These are phyloP conservation scores for Dictyostelium capitatum DNA, from an alignment of 78 protist species.

Conservation along the genomic window DNA sequence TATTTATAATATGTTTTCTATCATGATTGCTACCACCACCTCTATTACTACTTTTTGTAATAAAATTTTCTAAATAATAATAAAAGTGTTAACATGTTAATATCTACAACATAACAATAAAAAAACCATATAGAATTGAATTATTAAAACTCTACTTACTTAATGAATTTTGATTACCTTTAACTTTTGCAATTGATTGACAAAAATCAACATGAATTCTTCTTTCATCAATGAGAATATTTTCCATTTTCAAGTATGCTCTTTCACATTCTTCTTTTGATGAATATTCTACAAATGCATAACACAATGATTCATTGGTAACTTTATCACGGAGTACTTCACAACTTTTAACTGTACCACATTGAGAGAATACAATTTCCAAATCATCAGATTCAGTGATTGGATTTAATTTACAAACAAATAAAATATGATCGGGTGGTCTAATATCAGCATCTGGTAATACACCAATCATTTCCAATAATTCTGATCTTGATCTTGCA, in stretches of 20 bases:
- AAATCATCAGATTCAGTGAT: slow-evolving; percentile 95
- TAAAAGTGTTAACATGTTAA: background rate
- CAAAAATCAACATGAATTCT: slow-evolving; percentile 98
- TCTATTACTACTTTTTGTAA: background rate
- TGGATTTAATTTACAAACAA: slow-evolving; percentile 98
- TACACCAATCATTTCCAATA: slow-evolving; percentile 95
- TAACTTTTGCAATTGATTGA: slow-evolving; percentile 91
- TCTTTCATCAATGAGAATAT: slow-evolving; percentile 98
- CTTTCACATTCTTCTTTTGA: slow-evolving; percentile 69
- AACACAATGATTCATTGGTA: slow-evolving; percentile 92
- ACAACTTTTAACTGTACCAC: slow-evolving; percentile 90
- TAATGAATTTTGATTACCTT: background rate
- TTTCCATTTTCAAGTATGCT: slow-evolving; percentile 98
- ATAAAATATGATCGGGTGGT: slow-evolving; percentile 98
- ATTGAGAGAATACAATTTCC: slow-evolving; percentile 93
- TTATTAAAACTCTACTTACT: background rate
- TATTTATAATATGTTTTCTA: background rate
- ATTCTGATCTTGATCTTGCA: slow-evolving; percentile 88
- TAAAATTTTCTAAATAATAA: slow-evolving; percentile 4
- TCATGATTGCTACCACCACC: background rate
- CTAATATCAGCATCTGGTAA: slow-evolving; percentile 95
- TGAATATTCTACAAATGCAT: slow-evolving; percentile 98
- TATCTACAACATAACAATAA: background rate
- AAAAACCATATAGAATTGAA: background rate
- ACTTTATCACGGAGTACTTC: slow-evolving; percentile 93